Base-by-base conservation (phyloP, 495 filamentous ascomycete genomes). In the Neurospora intermedia region DNA sequence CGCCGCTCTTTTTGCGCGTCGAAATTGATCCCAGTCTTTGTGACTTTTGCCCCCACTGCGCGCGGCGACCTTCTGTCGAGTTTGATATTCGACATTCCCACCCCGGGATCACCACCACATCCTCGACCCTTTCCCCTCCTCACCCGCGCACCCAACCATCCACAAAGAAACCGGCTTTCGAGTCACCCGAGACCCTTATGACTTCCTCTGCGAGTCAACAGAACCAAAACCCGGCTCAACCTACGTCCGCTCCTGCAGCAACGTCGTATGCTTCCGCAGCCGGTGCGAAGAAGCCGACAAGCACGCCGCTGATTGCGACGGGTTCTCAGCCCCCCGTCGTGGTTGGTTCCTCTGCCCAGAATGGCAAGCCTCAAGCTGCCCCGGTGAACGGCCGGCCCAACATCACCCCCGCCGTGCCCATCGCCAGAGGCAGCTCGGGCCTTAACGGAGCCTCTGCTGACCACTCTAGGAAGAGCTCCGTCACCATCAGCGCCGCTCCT, bases 401-500 rank as follows among this genome's bases (percentile, higher is more conserved):
- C 83, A 90, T 94, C 78, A 86, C 89, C 81, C 91, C 91, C 41
- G 92, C 91, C 73, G 87, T 93, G 76, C 88, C 88, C 69, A 88
- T 90, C 73, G 91, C 90, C 85, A 89, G 90, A 77, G 89, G 89
- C 75, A 88, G 84, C 74, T 84, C 89, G 66, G 82, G 84, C 78
- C 80, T 86, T 69, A 86, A 89, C 77, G 87, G 90, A 69, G 80
- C 83, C 69, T 69, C 78, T 20, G 84, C 82, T 72, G 91, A 95
- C 74, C 94, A 98, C 84, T 87, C 83, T 74, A 88, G 92, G 73
- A 96, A 96, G 83, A 89, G 89, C 71, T 95, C 93, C 20, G 91
- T 97, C 73, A 96, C 93, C 72, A 96, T 97, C 83, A 94, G 87
- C 78, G 90, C 93, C 69, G 92, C 91, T 45, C 88, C 92, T 16